Evolutionary conservation across 139 green algal species (phyloP), one percentile per base, ranked within the genome.

Genomic region (Picochlorum sp.): DNA sequence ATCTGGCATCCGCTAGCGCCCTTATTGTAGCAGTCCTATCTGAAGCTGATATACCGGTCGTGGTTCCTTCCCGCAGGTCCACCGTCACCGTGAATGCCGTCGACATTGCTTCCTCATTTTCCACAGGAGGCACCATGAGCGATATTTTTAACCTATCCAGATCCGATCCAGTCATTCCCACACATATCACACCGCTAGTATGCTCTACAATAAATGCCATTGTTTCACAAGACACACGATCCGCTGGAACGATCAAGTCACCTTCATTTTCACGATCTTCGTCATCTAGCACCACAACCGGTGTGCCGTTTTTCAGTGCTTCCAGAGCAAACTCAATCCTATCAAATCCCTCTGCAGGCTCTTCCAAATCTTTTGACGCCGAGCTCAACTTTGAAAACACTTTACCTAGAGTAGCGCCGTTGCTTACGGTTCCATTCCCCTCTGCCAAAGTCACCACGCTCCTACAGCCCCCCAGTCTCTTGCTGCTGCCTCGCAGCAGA

Each of bases 201-300:
- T 98, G 62, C 64, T 88, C 74, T 7, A 95, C 89, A 60, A 98
- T 86, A 54, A 94, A 95, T 0, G 82, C 83, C 77, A 94, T 89
- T n/a, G 67, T 55, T 58, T 84, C 77, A 2, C 72, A 53, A 0
- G 89, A 94, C n/a, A 85, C 76, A 44, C 73, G 81, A 65, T 96
- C 89, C 2, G 84, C 93, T 2, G 89, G 85, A 31, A 89, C 85
- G 51, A 99, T 97, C 4, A 99, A 80, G 73, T 99, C 93, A 8
- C 93, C 93, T 75, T 98, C 93, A 57, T 99, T 97, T 71, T 98
- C 93, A 1, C 92, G 72, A 59, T 89, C 74, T 71, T 96, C 91
- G 61, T 98, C 89, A 58, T 99, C 93, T n/a, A 97, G 59, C 24
- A 99, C 90, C 10, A 99, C 85, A 18, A 98, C 80, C 30, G 93